A percentile compares a stretch with the other conserved stretches of the same genome.
phyloP scores from a whole-genome alignment of 495 filamentous ascomycete genomes.

The Penicillium roqueforti region DNA sequence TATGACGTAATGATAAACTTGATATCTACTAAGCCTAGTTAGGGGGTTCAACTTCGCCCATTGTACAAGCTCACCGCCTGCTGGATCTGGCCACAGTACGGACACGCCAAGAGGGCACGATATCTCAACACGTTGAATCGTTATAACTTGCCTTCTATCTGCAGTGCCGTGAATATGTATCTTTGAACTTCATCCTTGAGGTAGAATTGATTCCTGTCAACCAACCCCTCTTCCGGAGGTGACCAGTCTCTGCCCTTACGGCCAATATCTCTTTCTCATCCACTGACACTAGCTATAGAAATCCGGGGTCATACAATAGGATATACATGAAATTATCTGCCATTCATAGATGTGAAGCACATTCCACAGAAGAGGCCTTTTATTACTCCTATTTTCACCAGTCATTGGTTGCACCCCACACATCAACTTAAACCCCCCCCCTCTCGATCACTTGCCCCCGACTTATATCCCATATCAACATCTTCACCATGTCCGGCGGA shows the following conservation, averaged over 20 bases:
- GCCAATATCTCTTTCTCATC: background rate
- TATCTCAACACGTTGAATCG: background rate
- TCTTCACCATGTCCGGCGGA: background rate
- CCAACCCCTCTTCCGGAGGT: background rate
- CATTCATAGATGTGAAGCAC: background rate
- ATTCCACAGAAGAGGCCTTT: background rate
- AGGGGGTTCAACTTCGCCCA: background rate
- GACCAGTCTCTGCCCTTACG: background rate
- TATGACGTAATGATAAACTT: background rate
- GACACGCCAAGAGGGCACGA: constrained; percentile 1
- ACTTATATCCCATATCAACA: background rate
- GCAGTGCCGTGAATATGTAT: background rate
- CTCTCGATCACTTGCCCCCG: background rate
- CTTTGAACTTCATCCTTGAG: background rate
- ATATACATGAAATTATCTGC: background rate
- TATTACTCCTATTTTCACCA: background rate
- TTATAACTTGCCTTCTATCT: background rate
- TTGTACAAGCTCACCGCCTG: background rate
- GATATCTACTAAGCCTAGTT: background rate
- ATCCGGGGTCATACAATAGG: background rate
- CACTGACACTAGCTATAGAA: background rate
- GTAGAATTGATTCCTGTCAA: background rate
- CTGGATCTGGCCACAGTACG: background rate
- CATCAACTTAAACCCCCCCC: background rate
- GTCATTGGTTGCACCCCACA: background rate